Base-by-base conservation (phyloP, 805 yeast genomes). In the Kodamaea kaohsiungensis region DNA sequence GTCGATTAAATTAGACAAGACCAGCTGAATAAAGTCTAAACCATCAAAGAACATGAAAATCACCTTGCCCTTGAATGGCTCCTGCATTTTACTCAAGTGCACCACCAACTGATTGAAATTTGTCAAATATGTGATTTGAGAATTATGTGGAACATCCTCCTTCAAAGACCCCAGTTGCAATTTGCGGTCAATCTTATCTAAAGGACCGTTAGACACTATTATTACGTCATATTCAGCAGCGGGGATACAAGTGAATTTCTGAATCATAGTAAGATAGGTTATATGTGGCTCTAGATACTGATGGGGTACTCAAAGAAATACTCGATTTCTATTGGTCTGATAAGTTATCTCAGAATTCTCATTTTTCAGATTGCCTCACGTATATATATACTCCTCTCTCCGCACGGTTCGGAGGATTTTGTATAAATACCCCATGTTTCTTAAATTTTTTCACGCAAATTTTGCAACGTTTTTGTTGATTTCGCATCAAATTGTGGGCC, bases 31-130 rank as follows among this genome's bases (percentile, higher is more conserved):
- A 52, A 60, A 71, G 16, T 60, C 61, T 50, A 73, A 56, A 0
- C 75, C 76, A 43, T 72, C 60, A 58, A 73, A 73, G 42, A 71
- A 73, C 76, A 73, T 72, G 48, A 73, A 71, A 27, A 73, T 51
- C 7, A 71, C 67, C 53, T 68, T 68, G 1, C 72, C 77, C 7
- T 57, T 54, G 51, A 67, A 68, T 16, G 53, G 50, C 48, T 37
- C 49, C 46, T 19, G 43, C 51, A 15, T 51, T 30, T 48, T 49
- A 40, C 27, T 47, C 48, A 68, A 56, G 54, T 65, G 61, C 10
- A 46, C 17, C 2, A 63, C 52, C 46, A 70, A 59, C 30, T 59
- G 60, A 25, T 57, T 58, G 45, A 67, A 65, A 15, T 58, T 59
- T 33, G 65, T 63, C 45, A 73, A 60, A 50, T 66, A 70, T 1